These are phyloP conservation scores for Phanerodontia chrysosporium DNA, from an alignment of 768 basidiomycete genomes.

Conservation along the genomic window DNA sequence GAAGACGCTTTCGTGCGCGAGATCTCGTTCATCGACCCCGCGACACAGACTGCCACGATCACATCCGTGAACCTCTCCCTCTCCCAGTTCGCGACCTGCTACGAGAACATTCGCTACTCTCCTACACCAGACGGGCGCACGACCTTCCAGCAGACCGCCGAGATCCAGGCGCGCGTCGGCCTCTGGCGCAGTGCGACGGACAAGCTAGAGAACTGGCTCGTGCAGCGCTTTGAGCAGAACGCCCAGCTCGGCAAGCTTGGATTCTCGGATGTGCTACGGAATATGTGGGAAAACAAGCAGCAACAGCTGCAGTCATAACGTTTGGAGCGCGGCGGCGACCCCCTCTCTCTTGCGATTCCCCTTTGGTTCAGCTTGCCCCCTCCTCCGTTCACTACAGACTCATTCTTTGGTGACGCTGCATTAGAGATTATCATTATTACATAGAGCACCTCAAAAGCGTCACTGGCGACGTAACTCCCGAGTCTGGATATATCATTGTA, in stretches of 20 bases:
- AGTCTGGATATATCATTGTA: constrained; percentile 6
- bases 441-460: constrained; percentile 4
- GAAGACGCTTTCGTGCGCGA: constrained; percentile 94
- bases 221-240: constrained; percentile 88
- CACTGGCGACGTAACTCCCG: background rate
- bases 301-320: constrained; percentile 24
- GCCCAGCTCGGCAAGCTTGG: constrained; percentile 85
- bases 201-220: constrained; percentile 79
- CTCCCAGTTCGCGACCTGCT: constrained; percentile 91
- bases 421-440: background rate
- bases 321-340: background rate
- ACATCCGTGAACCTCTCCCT: constrained; percentile 91
- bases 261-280: constrained; percentile 83
- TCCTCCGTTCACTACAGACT: background rate
- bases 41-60: constrained; percentile 73
- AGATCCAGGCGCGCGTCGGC: constrained; percentile 79
- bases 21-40: constrained; percentile 89
- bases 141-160: constrained; percentile 83
- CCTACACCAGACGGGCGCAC: constrained; percentile 66
- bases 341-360: constrained; percentile 3
- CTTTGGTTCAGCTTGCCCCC: background rate
- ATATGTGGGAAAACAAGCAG: constrained; percentile 73
- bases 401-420: background rate
- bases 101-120: constrained; percentile 84
- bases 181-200: constrained; percentile 81